Conservation (phyloP, 805 yeast genomes). For the Peterozyma toletana region DNA sequence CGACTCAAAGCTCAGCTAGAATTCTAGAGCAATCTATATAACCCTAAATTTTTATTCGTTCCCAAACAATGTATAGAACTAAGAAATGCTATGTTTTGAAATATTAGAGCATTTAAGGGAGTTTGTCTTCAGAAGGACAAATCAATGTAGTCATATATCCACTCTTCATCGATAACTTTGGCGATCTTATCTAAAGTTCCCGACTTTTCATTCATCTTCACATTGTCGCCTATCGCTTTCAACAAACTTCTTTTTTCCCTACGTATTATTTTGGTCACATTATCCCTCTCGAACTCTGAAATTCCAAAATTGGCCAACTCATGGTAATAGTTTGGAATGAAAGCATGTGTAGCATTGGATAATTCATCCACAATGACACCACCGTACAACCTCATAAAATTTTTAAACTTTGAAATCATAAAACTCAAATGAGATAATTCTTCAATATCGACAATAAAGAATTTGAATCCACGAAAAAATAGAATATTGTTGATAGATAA, state of each 20-base stretch:
- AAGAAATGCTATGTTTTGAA: too few species aligned
- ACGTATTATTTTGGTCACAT: neutral
- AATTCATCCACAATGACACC: slow-evolving; percentile 6
- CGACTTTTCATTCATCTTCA: neutral
- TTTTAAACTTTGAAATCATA: neutral
- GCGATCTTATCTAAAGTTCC: slow-evolving; percentile 20
- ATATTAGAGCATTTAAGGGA: too few species aligned
- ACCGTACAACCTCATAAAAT: too few species aligned
- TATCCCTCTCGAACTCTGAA: neutral
- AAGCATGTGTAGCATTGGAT: slow-evolving; percentile 27
- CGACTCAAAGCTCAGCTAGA: slow-evolving; percentile 15
- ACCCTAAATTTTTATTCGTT: neutral
- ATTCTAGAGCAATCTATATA: neutral
- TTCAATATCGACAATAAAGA: slow-evolving; percentile 20
- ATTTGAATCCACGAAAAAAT: slow-evolving; percentile 26
- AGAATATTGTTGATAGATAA: slow-evolving; percentile 10
- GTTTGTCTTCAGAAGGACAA: too few species aligned
- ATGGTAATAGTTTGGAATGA: neutral
- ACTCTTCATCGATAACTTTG: slow-evolving; percentile 25
- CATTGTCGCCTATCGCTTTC: slow-evolving; percentile 3
- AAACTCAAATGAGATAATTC: neutral
- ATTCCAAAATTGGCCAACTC: slow-evolving; percentile 5
- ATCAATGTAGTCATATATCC: slow-evolving; percentile 1
- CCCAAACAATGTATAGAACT: too few species aligned
- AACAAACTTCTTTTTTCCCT: slow-evolving; percentile 5